Conservation (phyloP, 352 stramenopile genomes). For the Phytophthora cajani region DNA sequence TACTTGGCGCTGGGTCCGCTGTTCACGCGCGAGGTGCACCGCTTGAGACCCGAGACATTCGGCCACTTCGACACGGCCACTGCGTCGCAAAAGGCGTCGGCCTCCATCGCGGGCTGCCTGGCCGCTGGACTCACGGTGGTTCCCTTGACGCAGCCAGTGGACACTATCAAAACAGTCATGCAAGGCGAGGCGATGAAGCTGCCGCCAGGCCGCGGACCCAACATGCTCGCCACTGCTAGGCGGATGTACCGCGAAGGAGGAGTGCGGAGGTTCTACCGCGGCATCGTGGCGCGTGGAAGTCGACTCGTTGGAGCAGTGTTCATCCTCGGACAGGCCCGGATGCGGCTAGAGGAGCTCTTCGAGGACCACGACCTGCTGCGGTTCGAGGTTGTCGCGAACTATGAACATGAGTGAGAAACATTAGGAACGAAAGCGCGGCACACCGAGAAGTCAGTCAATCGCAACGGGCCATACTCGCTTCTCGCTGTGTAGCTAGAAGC, state of each 20-base stretch:
- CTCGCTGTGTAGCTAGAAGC: constrained; percentile 6
- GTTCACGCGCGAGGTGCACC: constrained; percentile 70
- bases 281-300: constrained; percentile 67
- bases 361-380: constrained; percentile 61
- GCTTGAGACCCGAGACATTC: constrained; percentile 56
- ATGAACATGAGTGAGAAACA: constrained; percentile 26
- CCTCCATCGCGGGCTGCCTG: constrained; percentile 66
- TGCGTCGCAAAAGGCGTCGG: constrained; percentile 62
- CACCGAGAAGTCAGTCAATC: constrained; percentile 4
- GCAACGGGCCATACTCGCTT: constrained; percentile 6
- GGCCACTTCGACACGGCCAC: constrained; percentile 55
- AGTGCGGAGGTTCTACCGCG: constrained; percentile 69
- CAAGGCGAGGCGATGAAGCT: constrained; percentile 72
- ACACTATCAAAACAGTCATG: constrained; percentile 89
- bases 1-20: constrained; percentile 78
- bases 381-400: constrained; percentile 18
- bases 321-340: constrained; percentile 77
- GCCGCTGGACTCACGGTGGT: constrained; percentile 75
- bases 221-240: constrained; percentile 43
- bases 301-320: constrained; percentile 82
- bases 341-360: constrained; percentile 72
- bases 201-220: constrained; percentile 37
- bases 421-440: not conserved
- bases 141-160: constrained; percentile 74
- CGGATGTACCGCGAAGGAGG: constrained; percentile 59